phyloP scores from a whole-genome alignment of 495 filamentous ascomycete genomes.

The Penicillium waksmanii region DNA sequence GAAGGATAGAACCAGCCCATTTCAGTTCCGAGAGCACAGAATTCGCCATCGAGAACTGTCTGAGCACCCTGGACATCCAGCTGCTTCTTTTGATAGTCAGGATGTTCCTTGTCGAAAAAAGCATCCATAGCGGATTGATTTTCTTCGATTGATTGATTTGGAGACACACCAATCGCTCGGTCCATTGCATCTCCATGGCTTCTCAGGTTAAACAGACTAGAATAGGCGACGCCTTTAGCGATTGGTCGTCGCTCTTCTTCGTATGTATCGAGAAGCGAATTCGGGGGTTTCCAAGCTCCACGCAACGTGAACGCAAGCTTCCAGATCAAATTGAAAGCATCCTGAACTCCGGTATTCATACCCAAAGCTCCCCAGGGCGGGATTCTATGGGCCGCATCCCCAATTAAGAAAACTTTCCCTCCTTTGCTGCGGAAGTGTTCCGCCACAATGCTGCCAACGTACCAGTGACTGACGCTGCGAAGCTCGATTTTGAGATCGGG shows the following conservation, averaged over 20 bases:
- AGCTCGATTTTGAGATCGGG: slow-evolving; percentile 25
- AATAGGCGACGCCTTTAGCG: slow-evolving; percentile 16
- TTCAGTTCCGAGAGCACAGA: slow-evolving; percentile 12
- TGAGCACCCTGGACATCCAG: slow-evolving; percentile 5
- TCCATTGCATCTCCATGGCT: slow-evolving; percentile 13
- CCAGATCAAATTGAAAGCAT: slow-evolving; percentile 55
- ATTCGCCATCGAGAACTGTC: slow-evolving; percentile 12
- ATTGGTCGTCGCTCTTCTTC: slow-evolving; percentile 33
- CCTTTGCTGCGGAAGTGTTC: slow-evolving; percentile 14
- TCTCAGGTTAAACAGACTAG: slow-evolving; percentile 13
- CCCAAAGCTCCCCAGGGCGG: slow-evolving; percentile 53
- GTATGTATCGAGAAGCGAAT: slow-evolving; percentile 29
- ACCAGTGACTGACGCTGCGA: slow-evolving; percentile 21
- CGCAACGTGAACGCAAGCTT: slow-evolving; percentile 45
- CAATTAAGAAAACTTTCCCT: slow-evolving; percentile 51
- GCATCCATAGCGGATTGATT: slow-evolving; percentile 10
- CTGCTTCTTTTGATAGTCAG: slow-evolving; percentile 1
- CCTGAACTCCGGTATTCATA: slow-evolving; percentile 55
- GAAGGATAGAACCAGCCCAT: slow-evolving; percentile 18
- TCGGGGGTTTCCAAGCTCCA: neutral
- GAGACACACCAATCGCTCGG: slow-evolving; percentile 9
- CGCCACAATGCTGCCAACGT: slow-evolving; percentile 19
- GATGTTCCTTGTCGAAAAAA: slow-evolving; percentile 1
- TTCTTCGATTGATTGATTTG: neutral
- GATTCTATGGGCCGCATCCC: slow-evolving; percentile 57